Base-by-base conservation (phyloP, 2,329 filamentous ascomycete species). In the Sphaerostilbella broomeana region DNA sequence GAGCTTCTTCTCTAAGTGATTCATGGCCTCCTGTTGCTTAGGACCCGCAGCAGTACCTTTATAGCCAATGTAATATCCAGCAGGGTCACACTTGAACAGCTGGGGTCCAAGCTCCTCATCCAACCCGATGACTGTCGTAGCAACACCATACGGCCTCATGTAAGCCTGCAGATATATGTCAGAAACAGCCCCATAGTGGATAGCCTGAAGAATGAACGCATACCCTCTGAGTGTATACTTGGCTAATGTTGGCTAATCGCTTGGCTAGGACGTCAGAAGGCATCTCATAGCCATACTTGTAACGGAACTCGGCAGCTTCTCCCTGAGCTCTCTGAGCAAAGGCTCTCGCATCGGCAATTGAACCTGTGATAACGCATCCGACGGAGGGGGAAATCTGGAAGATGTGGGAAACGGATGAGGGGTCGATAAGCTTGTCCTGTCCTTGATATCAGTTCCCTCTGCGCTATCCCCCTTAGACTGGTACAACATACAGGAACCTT, bases 281-380 rank as follows among this genome's bases (percentile, higher is more conserved):
- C 92, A 98, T 98, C 74, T 98, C 92, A 67, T 98, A 98, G 58
- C 92, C 92, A 62, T 80, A 95, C 71, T 95, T 95, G 80, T 98
- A 98, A 67, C 82, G 81, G 72, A 98, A 98, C 62, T 98, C 90
- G 42, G 90, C 90, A 51, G 92, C 92, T 70, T 98, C 92, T 54
- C 86, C 86, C 69, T 92, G 84, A 49, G 92, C 92, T 58, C 92
- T 82, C 66, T 87, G 86, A 45, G 94, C 86, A 49, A 87, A 94
- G 21, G 92, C 89, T 62, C 92, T 78, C 45, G 92, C 92, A 72
- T 98, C 92, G 55, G 92, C 90, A 65, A 98, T 97, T 51, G 92
- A 95, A 38, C 92, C 92, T 35, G 92, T 98, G 81, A 98, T 95
- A 57, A 97, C 92, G 62, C 89, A 95, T 51, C 92, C 92, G 52